A percentile compares a stretch with the other conserved stretches of the same genome.
These are phyloP conservation scores for Penicillium sp. DNA, from an alignment of 2,329 filamentous ascomycete genomes.

Conservation along the genomic window DNA sequence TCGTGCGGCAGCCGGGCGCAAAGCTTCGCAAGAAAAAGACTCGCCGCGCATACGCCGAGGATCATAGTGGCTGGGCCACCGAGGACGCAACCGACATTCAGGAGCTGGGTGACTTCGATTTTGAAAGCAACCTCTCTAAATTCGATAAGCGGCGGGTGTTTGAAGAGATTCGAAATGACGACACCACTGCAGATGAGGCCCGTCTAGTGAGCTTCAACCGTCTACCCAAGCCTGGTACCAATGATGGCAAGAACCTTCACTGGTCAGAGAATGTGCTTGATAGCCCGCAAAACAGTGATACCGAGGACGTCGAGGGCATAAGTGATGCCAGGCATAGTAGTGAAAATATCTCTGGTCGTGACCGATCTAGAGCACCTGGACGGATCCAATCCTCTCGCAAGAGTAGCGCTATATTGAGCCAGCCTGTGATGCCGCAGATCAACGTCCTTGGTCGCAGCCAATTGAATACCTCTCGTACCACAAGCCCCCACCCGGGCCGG, in stretches of 20 bases:
- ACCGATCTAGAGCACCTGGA: conserved; percentile 39
- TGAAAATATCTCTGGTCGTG: conserved; percentile 47
- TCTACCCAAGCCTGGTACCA: conserved; percentile 62
- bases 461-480: conserved; percentile 37
- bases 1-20: conserved; percentile 25
- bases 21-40: conserved; percentile 49
- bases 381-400: conserved; percentile 42
- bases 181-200: conserved; percentile 77
- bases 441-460: conserved; percentile 37
- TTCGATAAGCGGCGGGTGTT: conserved; percentile 89
- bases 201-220: conserved; percentile 90
- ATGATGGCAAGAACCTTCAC: conserved; percentile 85
- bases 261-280: conserved; percentile 90
- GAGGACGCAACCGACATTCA: conserved; percentile 94
- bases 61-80: conserved; percentile 85
- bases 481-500: conserved; percentile 42
- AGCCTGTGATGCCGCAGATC: conserved; percentile 38
- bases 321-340: conserved; percentile 46
- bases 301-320: conserved; percentile 54
- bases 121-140: conserved; percentile 82
- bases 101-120: conserved; percentile 93
- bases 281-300: conserved; percentile 68
- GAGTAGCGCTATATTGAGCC: conserved; percentile 41
- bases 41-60: conserved; percentile 50
- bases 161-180: conserved; percentile 1